Evolutionary conservation across 768 basidiomycete genomes (phyloP).

Genomic region (Lentinula edodes): DNA sequence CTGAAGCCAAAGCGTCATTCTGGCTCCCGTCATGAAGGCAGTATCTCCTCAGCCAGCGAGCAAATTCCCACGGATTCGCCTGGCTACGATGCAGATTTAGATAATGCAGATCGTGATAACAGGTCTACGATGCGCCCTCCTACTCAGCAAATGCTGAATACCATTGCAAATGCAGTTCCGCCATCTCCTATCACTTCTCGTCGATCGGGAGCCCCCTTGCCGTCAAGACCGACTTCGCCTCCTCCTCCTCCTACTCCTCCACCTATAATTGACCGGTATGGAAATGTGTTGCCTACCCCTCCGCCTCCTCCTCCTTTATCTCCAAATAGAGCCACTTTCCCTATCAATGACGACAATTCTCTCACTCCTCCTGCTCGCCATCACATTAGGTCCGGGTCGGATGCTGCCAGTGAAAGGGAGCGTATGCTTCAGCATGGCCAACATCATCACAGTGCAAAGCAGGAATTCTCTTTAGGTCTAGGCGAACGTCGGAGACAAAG

Average conservation of each 20-base stretch:
- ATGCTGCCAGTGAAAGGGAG: conserved; percentile 47
- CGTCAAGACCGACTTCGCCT: conserved; percentile 25
- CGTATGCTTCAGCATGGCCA: conserved; percentile 27
- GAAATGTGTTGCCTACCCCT: conserved; percentile 19
- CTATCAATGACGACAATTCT: conserved; percentile 31
- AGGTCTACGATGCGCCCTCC: conserved; percentile 37
- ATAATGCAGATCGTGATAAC: conserved; percentile 49
- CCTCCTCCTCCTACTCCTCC: conserved; percentile 31
- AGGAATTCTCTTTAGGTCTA: conserved; percentile 21
- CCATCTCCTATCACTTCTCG: conserved; percentile 35
- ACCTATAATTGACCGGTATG: conserved; percentile 25
- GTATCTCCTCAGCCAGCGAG: conserved; percentile 62
- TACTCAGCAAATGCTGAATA: conserved; percentile 23
- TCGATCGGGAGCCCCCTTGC: conserved; percentile 25
- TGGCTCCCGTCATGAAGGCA: conserved; percentile 60
- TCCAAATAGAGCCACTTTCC: conserved; percentile 35
- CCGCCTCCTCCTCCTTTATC: conserved; percentile 42
- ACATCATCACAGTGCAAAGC: conserved; percentile 23
- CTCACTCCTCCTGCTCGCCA: conserved; percentile 25
- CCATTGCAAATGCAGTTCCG: conserved; percentile 21
- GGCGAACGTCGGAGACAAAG: conserved; percentile 18
- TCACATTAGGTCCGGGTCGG: conserved; percentile 45
- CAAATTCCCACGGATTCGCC: conserved; percentile 45
- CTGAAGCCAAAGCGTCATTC: conserved; percentile 48
- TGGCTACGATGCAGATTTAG: conserved; percentile 73